Percentiles rank a stretch among this genome's conserved stretches.
Conservation (phyloP, 306 rosid species). For the Fragaria ananassa region DNA sequence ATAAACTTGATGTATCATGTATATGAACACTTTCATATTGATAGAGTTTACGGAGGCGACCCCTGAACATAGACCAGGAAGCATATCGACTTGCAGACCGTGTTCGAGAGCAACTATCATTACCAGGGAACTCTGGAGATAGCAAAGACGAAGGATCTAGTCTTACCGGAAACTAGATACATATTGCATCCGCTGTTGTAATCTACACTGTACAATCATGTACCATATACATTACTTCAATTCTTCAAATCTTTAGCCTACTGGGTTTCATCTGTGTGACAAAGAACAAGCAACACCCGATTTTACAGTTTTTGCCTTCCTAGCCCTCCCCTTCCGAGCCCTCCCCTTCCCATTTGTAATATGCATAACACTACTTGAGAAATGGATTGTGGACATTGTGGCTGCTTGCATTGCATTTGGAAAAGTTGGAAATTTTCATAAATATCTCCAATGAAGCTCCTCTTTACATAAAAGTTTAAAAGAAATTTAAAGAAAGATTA, state of each 20-base stretch:
- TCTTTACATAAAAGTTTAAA: neutral
- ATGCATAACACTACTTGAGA: neutral
- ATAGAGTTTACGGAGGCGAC: constrained; percentile 70
- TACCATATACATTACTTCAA: constrained; percentile 1
- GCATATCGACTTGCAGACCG: constrained; percentile 56
- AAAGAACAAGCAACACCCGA: neutral
- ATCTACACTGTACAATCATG: constrained; percentile 14
- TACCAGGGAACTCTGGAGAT: constrained; percentile 24
- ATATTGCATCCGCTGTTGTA: constrained; percentile 20
- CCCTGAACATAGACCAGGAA: constrained; percentile 58
- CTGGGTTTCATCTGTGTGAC: neutral
- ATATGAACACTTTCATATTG: neutral
- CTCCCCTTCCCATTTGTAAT: neutral
- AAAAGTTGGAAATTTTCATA: neutral
- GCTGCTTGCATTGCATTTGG: neutral
- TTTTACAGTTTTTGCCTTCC: neutral
- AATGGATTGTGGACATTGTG: neutral
- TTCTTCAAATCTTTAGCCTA: neutral
- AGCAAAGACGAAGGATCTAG: constrained; percentile 42
- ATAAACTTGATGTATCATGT: constrained; percentile 1
- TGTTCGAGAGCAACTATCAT: constrained; percentile 60
- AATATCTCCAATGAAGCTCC: neutral
- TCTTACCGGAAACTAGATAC: constrained; percentile 47
- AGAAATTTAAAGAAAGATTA: no score
- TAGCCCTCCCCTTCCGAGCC: neutral